Base-by-base conservation (phyloP, 495 filamentous ascomycete genomes). In the Lentithecium fluviatile region DNA sequence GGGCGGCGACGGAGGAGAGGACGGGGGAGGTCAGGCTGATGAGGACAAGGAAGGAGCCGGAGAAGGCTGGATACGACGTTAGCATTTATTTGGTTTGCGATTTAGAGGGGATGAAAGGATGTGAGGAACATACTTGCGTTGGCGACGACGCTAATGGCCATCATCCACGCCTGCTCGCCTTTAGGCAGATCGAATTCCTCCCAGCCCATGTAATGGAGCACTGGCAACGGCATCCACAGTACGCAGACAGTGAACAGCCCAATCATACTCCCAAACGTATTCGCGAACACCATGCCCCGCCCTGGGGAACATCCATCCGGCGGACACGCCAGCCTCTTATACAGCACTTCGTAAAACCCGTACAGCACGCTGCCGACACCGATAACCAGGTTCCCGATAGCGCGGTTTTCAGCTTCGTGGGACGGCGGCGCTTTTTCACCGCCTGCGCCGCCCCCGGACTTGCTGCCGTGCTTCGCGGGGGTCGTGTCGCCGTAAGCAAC, bases 271-370 rank as follows among this genome's bases (percentile, higher is more conserved):
- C 90, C 94, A 63, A 97, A 91, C 0, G 88, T 86, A 67, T 92
- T 97, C 55, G 94, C 91, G 66, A 97, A 97, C 64, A 96, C 86
- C 77, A 95, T 90, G 52, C 89, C 90, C 3, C 91, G 82, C 6
- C 82, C 85, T 0, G 93, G 81, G 53, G 84, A 88, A 11, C 83
- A 86, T 24, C 91, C 91, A 54, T 97, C 92, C 0, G 94, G 94
- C 25, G 94, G 94, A 70, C 94, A 98, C 4, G 91, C 93, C 45
- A 85, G 81, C 42, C 84, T 83, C 77, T 98, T 98, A 74, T 97
- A 98, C 45, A 98, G 71, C 24, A 98, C 94, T 74, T 98, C 94
- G 73, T 98, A 98, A 36, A 98, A 84, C 0, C 94, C 94, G 72
- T 98, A 98, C 15, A 98, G 79, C 20, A 98, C 86, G 58, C 88